Evolutionary conservation across 441 rosid genomes (phyloP).

Genomic region (Populus hybrid): DNA sequence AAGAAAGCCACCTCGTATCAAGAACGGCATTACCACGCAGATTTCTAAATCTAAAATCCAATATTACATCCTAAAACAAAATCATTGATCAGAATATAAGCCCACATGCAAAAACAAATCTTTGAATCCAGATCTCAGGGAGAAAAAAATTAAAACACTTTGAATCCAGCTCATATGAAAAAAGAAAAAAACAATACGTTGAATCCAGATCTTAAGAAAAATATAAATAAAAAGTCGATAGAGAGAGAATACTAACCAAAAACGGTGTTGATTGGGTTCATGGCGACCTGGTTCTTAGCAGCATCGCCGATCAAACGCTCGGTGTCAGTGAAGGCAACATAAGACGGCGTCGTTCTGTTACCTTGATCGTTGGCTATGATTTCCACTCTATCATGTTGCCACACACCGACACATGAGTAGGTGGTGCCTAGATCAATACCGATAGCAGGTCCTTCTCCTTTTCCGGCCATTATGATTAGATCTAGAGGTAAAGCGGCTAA

Average conservation of each 20-base stretch:
- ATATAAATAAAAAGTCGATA: neutral
- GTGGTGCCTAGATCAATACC: constrained; percentile 66
- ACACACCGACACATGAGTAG: constrained; percentile 59
- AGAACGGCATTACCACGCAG: neutral
- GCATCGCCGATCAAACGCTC: constrained; percentile 56
- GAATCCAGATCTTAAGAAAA: neutral
- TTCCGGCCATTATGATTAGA: constrained; percentile 31
- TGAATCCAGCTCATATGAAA: neutral
- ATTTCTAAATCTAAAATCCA: neutral
- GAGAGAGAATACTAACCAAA: constrained; percentile 32
- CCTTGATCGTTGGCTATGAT: too few species aligned
- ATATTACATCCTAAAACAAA: neutral
- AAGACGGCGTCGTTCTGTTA: constrained; percentile 57
- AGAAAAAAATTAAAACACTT: neutral
- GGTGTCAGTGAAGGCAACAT: constrained; percentile 52
- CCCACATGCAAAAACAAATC: neutral
- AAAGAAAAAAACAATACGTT: neutral
- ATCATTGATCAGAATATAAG: too few species aligned
- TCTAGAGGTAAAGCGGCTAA: neutral
- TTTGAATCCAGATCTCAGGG: neutral
- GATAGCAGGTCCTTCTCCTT: constrained; percentile 63
- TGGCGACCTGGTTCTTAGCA: constrained; percentile 58
- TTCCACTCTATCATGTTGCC: constrained; percentile 68
- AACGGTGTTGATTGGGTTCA: constrained; percentile 59
- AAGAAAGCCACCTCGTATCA: too few species aligned